A percentile compares a stretch with the other conserved stretches of the same genome.
Evolutionary conservation across 2,329 filamentous ascomycete genomes (phyloP).

Genomic region (Penicillium carneum): DNA sequence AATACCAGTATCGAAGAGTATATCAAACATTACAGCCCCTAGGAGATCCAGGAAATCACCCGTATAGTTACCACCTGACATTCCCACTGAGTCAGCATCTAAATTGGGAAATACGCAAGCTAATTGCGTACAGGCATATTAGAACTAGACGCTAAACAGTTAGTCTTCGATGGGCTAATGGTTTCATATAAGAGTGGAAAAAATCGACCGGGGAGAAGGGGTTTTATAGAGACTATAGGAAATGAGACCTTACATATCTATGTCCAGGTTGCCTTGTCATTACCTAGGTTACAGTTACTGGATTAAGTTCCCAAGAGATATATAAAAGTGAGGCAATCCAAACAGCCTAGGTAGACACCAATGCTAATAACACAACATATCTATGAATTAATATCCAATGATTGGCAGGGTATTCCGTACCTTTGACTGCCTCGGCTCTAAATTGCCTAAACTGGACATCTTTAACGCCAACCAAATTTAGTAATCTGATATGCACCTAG

Average conservation of each 20-base stretch:
- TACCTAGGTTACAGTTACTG: neutral
- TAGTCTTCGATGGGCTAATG: neutral
- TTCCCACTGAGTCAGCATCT: constrained; percentile 13
- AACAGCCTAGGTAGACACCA: neutral
- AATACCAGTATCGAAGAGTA: neutral
- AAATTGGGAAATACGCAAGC: neutral
- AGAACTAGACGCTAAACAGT: no score
- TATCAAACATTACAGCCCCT: neutral
- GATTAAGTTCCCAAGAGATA: neutral
- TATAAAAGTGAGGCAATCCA: neutral
- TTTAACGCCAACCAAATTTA: neutral
- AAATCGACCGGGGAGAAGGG: neutral
- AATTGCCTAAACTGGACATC: neutral
- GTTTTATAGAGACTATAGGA: neutral
- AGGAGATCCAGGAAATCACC: neutral
- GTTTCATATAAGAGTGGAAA: neutral
- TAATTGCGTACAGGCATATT: neutral
- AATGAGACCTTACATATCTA: neutral
- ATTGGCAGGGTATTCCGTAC: neutral
- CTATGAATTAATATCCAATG: neutral
- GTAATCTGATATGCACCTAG: neutral
- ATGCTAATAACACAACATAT: neutral
- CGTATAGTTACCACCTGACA: constrained; percentile 6
- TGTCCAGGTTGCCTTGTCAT: neutral
- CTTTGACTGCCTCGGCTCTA: neutral